Evolutionary conservation across 163 green algal genomes (phyloP).

Genomic region (Scenedesmus sp.): DNA sequence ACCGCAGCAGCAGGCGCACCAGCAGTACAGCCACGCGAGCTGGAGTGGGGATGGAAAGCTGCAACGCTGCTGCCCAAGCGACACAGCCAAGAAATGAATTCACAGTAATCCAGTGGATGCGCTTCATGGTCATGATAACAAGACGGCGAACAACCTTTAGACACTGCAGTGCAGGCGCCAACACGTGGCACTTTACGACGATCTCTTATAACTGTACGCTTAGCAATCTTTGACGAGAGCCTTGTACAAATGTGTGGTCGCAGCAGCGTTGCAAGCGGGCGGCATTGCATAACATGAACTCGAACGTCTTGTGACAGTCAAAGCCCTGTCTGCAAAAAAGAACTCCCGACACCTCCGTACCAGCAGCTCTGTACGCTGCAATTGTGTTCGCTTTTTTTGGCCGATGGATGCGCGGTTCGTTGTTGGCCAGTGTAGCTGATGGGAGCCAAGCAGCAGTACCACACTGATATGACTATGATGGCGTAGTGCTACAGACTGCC

Average conservation of each 20-base stretch:
- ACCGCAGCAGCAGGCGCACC: slow-evolving; percentile 26
- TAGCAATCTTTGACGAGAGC: background rate
- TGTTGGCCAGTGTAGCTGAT: background rate
- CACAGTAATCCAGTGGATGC: background rate
- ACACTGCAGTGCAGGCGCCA: background rate
- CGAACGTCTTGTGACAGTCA: background rate
- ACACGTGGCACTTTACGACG: slow-evolving; percentile 25
- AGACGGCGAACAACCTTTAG: background rate
- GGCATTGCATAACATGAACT: background rate
- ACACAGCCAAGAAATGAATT: background rate
- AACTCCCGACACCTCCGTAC: background rate
- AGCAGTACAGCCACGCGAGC: background rate
- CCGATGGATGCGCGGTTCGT: background rate
- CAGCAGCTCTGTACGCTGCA: background rate
- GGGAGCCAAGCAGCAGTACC: slow-evolving; percentile 7
- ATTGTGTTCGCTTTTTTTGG: background rate
- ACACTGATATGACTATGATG: background rate
- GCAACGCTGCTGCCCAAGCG: slow-evolving; percentile 1
- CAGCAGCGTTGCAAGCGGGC: background rate
- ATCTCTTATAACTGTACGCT: background rate
- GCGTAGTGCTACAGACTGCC: background rate
- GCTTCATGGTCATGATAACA: background rate
- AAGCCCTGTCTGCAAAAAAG: background rate
- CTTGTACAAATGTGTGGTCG: background rate
- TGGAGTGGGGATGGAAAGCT: background rate